Evolutionary conservation across 352 stramenopile genomes (phyloP), one percentile per base, ranked within the genome.

Genomic region (Pilasporangium apinafurcum): DNA sequence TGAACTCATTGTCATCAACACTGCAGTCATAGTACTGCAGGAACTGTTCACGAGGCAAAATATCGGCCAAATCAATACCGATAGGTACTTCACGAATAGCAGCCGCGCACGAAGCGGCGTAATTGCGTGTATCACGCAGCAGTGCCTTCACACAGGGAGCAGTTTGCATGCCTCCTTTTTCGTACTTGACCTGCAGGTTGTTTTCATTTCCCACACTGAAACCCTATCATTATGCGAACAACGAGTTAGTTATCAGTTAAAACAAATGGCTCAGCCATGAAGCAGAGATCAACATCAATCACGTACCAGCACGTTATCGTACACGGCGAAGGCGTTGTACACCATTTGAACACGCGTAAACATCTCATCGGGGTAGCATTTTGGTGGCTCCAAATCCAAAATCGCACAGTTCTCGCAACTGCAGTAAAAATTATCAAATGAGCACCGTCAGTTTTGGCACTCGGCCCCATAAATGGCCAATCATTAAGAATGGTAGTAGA

Each of bases 321-420:
- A 73, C 5, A 64, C 56, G n/a, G 62, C 62, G 37, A 73, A 73
- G n/a, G 62, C 62, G 37, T 68, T 66, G 53, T 69, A 69, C 24
- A 73, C 59, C 25, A 63, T 43, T 46, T 66, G 52, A 20, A 56
- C 37, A 16, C 62, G 58, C n/a, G 38, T 38, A 39, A 69, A 69
- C 20, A 73, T 51, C 17, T 39, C 24, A 32, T 65, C 48, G 20
- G 62, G 50, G 51, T 73, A 73, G 59, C 62, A 73, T 27, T 53
- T 53, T 8, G 62, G 62, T 12, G 62, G 50, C 30, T 48, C 28
- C 14, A 34, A 18, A 34, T 73, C 56, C 5, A 51, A 32, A 22
- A 73, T 53, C 17, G 53, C 49, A 32, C 62, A 73, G 36, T 63
- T 50, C 44, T 62, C 37, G 37, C 62, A 73, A n/a, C n/a, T n/a